Evolutionary conservation across 2,329 filamentous ascomycete species (phyloP).

Genomic region (Phialophora chinensis): DNA sequence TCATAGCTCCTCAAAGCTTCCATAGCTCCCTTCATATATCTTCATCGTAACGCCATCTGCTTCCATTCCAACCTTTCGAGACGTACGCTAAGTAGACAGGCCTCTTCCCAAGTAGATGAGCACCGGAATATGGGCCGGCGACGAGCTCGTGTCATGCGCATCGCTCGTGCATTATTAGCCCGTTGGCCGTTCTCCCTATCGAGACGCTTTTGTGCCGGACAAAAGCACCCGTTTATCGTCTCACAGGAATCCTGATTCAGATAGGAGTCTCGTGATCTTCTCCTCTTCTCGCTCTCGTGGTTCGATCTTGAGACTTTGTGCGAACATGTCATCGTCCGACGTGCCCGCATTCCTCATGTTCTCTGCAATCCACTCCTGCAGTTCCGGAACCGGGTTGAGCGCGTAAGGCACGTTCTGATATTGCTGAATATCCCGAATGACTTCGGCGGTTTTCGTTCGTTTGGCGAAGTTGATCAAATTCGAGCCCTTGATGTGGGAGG

Average conservation of each 20-base stretch:
- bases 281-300: slow-evolving; percentile 97
- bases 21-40: background rate
- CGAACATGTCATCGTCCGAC: slow-evolving; percentile 95
- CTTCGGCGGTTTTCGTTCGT: slow-evolving; percentile 95
- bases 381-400: slow-evolving; percentile 83
- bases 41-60: slow-evolving; percentile 6
- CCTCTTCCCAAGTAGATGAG: background rate
- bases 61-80: background rate
- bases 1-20: slow-evolving; percentile 10
- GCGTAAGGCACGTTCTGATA: slow-evolving; percentile 98
- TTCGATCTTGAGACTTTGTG: slow-evolving; percentile 91
- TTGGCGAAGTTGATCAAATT: slow-evolving; percentile 99
- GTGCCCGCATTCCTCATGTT: slow-evolving; percentile 96
- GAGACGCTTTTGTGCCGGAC: slow-evolving; percentile 24
- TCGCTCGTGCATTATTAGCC: background rate
- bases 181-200: background rate
- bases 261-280: slow-evolving; percentile 84
- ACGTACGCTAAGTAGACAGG: background rate
- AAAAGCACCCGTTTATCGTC: slow-evolving; percentile 8
- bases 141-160: background rate
- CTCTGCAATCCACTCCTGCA: slow-evolving; percentile 94
- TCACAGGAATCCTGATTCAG: slow-evolving; percentile 57
- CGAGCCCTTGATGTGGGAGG: slow-evolving; percentile 93
- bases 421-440: slow-evolving; percentile 97
- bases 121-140: background rate